Evolutionary conservation across 2,329 filamentous ascomycete genomes (phyloP).

Genomic region (Neurospora crassa): DNA sequence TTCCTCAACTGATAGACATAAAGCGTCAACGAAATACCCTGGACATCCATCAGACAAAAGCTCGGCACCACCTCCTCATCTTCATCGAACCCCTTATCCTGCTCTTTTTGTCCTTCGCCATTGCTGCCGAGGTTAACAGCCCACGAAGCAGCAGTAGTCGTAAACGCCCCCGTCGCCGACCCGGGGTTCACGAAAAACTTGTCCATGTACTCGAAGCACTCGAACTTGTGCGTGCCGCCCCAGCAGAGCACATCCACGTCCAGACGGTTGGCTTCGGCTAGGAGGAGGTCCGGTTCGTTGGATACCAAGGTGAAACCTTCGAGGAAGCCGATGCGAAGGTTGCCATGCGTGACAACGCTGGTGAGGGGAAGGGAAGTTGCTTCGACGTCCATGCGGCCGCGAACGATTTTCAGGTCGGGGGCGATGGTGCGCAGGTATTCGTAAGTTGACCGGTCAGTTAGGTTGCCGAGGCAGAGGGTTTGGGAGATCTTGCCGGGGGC

Average conservation of each 20-base stretch:
- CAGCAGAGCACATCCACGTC: slow-evolving; percentile 62
- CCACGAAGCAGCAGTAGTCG: slow-evolving; percentile 23
- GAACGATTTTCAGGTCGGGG: slow-evolving; percentile 62
- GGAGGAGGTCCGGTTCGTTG: slow-evolving; percentile 55
- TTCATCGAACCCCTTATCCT: slow-evolving; percentile 41
- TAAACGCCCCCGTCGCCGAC: slow-evolving; percentile 55
- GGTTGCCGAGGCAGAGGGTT: slow-evolving; percentile 70
- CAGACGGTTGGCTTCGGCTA: slow-evolving; percentile 58
- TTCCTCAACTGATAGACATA: slow-evolving; percentile 87
- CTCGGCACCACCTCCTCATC: slow-evolving; percentile 74
- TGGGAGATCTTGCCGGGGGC: slow-evolving; percentile 76
- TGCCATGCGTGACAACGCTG: slow-evolving; percentile 57
- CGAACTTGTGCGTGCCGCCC: slow-evolving; percentile 59
- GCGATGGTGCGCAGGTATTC: slow-evolving; percentile 69
- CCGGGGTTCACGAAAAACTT: slow-evolving; percentile 66
- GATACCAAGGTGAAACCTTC: slow-evolving; percentile 61
- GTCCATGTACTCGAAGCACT: slow-evolving; percentile 65
- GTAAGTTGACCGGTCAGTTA: slow-evolving; percentile 71
- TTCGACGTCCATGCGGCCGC: slow-evolving; percentile 58
- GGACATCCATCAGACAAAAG: slow-evolving; percentile 97
- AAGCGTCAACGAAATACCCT: slow-evolving; percentile 89
- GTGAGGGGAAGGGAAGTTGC: slow-evolving; percentile 55
- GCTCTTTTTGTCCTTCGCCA: neutral
- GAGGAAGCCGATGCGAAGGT: slow-evolving; percentile 55
- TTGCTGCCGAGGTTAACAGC: neutral